Evolutionary conservation across 352 stramenopile species (phyloP), one percentile per base, ranked within the genome.

Genomic region (Phytophthora europaea): DNA sequence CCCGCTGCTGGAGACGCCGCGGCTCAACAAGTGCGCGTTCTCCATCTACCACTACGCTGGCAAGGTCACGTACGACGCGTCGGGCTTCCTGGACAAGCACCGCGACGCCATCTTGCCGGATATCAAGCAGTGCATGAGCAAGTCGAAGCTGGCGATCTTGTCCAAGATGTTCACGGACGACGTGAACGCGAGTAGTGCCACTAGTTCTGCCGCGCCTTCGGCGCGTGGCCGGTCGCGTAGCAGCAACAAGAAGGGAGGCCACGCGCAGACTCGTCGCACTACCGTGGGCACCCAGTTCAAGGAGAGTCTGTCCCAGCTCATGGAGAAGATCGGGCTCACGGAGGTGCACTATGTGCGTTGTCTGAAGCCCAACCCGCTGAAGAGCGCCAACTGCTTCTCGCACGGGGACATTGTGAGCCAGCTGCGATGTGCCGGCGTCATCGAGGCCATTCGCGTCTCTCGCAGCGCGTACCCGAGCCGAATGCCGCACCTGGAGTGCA

Each of bases 311-410:
- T 85, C 83, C 5, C 73, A 94, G 34, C 64, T 97, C 8, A 97
- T 97, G 89, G 89, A 94, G 51, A 97, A 94, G 64, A 97, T 97
- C 58, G 78, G 89, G 15, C 79, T 92, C 8, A 97, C 90, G 0
- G 88, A 95, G 45, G 89, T 96, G 0, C 90, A 97, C 59, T 97
- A 97, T 31, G 90, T 97, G 34, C 89, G 90, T 7, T 97, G 90
- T 70, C 54, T 97, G 38, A 97, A 97, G 66, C 90, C 90, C 18
- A 97, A 97, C 54, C 57, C 74, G 4, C 57, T 90, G 8, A 96
- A 96, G 73, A 94, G 86, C 48, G 85, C 85, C 6, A 67, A 89
- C 47, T 90, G 82, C 50, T 95, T 94, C 56, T 78, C 84, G 5
- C 89, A 95, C 53, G 62, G 67, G 20, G 87, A 93, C 7, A 90